phyloP scores from a whole-genome alignment of 2,329 filamentous ascomycete genomes.

The Neophaeococcomyces aloes region DNA sequence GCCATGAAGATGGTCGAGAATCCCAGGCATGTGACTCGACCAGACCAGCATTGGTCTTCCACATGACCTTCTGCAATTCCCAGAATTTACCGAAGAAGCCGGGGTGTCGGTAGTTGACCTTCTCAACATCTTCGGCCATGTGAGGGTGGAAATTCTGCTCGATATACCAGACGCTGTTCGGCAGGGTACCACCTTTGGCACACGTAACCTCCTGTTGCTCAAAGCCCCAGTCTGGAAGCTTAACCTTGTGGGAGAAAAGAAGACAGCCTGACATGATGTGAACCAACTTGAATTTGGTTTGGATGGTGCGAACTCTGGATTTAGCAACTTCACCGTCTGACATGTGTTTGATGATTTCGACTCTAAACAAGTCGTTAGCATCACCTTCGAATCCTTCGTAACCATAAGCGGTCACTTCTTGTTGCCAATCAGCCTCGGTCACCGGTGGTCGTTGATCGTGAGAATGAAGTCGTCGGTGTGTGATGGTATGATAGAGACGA shows the following conservation, averaged over 20 bases:
- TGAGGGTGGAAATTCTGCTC: constrained; percentile 80
- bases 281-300: constrained; percentile 90
- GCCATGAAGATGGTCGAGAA: constrained; percentile 88
- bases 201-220: constrained; percentile 99
- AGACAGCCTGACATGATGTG: constrained; percentile 96
- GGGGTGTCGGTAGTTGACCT: constrained; percentile 89
- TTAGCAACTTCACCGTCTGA: constrained; percentile 71
- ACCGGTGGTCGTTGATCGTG: constrained; percentile 85
- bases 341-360: constrained; percentile 88
- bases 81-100: constrained; percentile 97
- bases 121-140: constrained; percentile 66
- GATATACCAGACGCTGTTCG: constrained; percentile 95
- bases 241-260: constrained; percentile 97
- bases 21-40: constrained; percentile 98
- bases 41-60: constrained; percentile 92
- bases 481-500: constrained; percentile 72
- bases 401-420: constrained; percentile 91
- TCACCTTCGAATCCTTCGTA: constrained; percentile 96
- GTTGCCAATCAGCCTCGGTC: constrained; percentile 85
- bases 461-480: constrained; percentile 83
- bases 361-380: constrained; percentile 87
- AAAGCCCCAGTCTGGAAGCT: constrained; percentile 93
- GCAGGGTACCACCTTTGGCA: constrained; percentile 77
- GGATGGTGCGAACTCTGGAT: constrained; percentile 78
- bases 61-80: constrained; percentile 97